Evolutionary conservation across 148 eudicot genomes (phyloP), one percentile per base, ranked within the genome.

Genomic region (Vaccinium macrocarpon): DNA sequence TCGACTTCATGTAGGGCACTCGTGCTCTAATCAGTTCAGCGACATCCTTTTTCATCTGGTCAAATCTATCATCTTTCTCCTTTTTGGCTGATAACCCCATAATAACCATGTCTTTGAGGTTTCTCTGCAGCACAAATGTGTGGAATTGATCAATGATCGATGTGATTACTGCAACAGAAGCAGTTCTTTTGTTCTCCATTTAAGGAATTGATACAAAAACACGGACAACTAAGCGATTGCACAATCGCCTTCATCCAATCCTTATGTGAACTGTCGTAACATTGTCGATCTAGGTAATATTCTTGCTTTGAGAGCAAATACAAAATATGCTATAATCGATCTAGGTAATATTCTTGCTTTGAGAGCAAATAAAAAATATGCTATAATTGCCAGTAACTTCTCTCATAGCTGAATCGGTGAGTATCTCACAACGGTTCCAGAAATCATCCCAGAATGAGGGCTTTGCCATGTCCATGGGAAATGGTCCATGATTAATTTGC

Each of bases 1-100:
- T 92, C 52, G 95, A 88, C 84, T 91, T 88, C 57, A 92, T 62
- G 38, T 89, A 77, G 32, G 93, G 98, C 85, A 92, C 49, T 66
- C 92, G 88, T 76, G 81, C 76, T 85, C 84, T 90, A 86, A 95
- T 90, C 96, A 94, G 90, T 82, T 97, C 98, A 68, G 91, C 88
- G 83, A 94, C 92, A 81, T 97, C 97, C 85, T 91, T 92, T 85
- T 95, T 97, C 86, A 88, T 91, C 86, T 85, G 93, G 85, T 93
- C 95, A 80, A 93, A 87, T 88, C 90, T 92, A 82, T 88, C 95
- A 90, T 94, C 94, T 89, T 92, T 97, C 91, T 97, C 98, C 90
- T 94, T 91, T 80, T 90, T 94, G 27, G 97, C 95, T 6, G 98
- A 91, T 89, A 94, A 84, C 57, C 97, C 93, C 90, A 88, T 86